phyloP scores from a whole-genome alignment of 495 filamentous ascomycete genomes.

The Aspergillus ellipticus region DNA sequence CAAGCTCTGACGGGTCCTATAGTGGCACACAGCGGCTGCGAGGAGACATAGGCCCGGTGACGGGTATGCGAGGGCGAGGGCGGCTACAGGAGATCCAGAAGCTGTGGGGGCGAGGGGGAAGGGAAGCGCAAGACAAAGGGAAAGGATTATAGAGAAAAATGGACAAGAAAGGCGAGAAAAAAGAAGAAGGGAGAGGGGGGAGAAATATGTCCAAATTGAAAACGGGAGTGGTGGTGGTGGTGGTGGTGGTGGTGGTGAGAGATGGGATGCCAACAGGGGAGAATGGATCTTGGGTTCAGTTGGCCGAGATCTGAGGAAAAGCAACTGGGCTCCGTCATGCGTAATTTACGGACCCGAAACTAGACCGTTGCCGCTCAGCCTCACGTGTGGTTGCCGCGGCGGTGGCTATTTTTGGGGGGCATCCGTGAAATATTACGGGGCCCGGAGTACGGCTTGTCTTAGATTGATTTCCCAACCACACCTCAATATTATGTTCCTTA shows the following conservation, averaged over 20 bases:
- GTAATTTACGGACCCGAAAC: conserved; percentile 25
- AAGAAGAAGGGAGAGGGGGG: not conserved
- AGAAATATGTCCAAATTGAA: not conserved
- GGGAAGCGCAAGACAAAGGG: not conserved
- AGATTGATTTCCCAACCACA: conserved; percentile 7
- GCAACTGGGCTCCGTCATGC: conserved; percentile 5
- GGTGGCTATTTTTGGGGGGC: conserved; percentile 22
- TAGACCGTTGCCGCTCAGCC: conserved; percentile 14
- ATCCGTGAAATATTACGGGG: conserved; percentile 15
- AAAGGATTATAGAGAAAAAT: not conserved
- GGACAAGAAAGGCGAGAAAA: conserved; percentile 2
- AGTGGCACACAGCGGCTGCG: conserved; percentile 1
- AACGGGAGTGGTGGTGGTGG: not conserved
- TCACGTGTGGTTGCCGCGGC: conserved; percentile 21
- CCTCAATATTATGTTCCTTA: not conserved
- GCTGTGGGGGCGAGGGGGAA: not conserved
- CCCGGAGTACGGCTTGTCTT: not conserved
- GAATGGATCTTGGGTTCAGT: conserved; percentile 1
- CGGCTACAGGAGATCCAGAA: conserved; percentile 4
- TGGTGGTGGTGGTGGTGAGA: too few species aligned
- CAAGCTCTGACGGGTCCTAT: not conserved
- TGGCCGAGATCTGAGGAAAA: conserved; percentile 14
- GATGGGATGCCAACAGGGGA: conserved; percentile 3
- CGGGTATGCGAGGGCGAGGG: conserved; percentile 3
- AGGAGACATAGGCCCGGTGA: conserved; percentile 3